Base-by-base conservation (phyloP, 2,329 filamentous ascomycete genomes). In the Phyllosticta ampelicida region DNA sequence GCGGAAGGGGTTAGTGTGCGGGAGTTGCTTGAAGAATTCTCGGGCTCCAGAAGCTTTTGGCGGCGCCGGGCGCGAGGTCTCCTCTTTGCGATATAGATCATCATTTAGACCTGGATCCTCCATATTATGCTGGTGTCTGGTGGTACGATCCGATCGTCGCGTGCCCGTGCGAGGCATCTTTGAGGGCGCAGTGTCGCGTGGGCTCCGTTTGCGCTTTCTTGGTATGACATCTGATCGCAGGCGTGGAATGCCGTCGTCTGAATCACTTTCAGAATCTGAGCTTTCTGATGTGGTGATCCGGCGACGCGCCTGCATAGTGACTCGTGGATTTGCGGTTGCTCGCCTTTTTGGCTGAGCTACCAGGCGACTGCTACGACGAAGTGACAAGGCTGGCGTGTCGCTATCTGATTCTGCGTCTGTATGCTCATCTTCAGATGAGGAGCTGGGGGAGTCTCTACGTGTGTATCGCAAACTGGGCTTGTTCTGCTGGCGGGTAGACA, bases 11-110 rank as follows among this genome's bases (percentile, higher is more conserved):
- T 86, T 81, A 13, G 84, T 78, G 3, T 77, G 72, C 1, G 83
- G 73, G 1, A 89, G 67, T 0, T 78, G 77, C 58, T 83, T 78
- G 68, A 95, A 97, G 5, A 81, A 70, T 68, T 97, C 94, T 63
- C 90, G 71, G 5, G 74, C 80, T 13, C 84, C 83, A 49, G 82
- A 73, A 3, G 59, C 59, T 70, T 85, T 84, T 1, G 81, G 76
- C 10, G 75, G 74, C 16, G 66, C 71, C 0, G 73, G 62, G 16
- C 65, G 64, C 54, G 63, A 69, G 11, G 69, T 63, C 55, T 70
- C 69, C 53, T 76, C 74, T 6, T 74, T 74, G 53, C 75, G 72
- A 60, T 72, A 79, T 57, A 78, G 77, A 64, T 86, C 82, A 48
- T 87, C 80, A 85, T 86, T 82, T 84, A 83, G 73, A 20, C 71